Evolutionary conservation across 2,329 filamentous ascomycete species (phyloP).

Genomic region (Lachnum nothofagi): DNA sequence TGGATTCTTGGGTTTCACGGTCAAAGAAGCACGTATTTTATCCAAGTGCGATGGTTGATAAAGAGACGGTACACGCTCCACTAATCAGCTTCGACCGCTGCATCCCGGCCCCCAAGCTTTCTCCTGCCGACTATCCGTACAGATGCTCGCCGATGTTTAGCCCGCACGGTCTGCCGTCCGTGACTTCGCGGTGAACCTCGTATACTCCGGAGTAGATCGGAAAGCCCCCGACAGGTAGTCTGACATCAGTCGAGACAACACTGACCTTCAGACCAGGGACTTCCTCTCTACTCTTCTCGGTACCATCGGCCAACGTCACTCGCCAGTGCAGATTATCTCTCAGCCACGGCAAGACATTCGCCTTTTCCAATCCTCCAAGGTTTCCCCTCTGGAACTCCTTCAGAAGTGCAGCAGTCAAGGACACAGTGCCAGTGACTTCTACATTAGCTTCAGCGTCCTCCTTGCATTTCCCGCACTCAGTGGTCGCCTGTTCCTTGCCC

Average conservation of each 20-base stretch:
- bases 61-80: background rate
- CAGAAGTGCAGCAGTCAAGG: constrained; percentile 35
- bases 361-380: constrained; percentile 28
- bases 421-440: constrained; percentile 37
- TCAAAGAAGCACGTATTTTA: too few species aligned
- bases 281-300: constrained; percentile 19
- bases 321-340: constrained; percentile 30
- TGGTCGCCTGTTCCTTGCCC: constrained; percentile 31
- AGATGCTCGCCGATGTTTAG: background rate
- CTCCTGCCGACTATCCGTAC: background rate
- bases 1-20: too few species aligned
- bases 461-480: constrained; percentile 33
- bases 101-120: background rate
- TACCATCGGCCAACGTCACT: constrained; percentile 24
- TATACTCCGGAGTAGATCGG: constrained; percentile 28
- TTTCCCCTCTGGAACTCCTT: constrained; percentile 28
- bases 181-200: constrained; percentile 28
- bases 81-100: background rate
- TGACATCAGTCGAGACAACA: constrained; percentile 28
- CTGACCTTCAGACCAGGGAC: constrained; percentile 28
- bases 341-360: constrained; percentile 32
- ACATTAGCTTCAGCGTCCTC: constrained; percentile 26
- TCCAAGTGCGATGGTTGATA: too few species aligned
- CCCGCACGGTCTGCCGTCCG: constrained; percentile 24
- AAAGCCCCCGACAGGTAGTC: constrained; percentile 16